Conservation (phyloP, 345 rosid genomes). For the Citrus australasica region DNA sequence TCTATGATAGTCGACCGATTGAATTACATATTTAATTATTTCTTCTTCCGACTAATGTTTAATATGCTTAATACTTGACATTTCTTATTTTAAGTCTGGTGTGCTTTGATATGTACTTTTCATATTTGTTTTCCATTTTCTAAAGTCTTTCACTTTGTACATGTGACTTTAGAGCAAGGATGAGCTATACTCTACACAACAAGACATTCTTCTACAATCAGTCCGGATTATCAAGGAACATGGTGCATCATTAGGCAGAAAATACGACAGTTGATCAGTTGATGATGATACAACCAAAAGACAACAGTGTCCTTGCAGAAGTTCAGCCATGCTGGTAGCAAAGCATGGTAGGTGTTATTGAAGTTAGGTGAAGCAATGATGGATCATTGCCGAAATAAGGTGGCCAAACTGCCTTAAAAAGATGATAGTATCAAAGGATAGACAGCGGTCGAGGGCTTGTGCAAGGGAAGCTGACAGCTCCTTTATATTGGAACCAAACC, state of each 20-base stretch:
- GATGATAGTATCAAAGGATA: background rate
- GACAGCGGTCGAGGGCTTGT: background rate
- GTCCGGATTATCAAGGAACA: constrained; percentile 65
- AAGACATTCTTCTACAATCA: constrained; percentile 68
- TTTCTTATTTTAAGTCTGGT: background rate
- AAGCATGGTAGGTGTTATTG: background rate
- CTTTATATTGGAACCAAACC: background rate
- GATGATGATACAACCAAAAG: background rate
- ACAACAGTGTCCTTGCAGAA: background rate
- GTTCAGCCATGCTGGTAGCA: background rate
- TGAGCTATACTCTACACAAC: constrained; percentile 58
- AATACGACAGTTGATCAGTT: constrained; percentile 24
- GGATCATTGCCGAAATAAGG: background rate
- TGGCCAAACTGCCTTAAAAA: background rate
- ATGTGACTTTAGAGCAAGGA: constrained; percentile 52
- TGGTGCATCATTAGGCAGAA: constrained; percentile 62
- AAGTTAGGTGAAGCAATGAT: background rate
- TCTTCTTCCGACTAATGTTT: background rate
- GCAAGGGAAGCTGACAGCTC: background rate
- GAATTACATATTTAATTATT: background rate
- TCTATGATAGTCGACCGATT: background rate
- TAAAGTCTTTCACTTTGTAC: background rate
- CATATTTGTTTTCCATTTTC: background rate
- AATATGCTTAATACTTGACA: background rate
- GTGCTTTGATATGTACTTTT: background rate